Evolutionary conservation across 2,329 filamentous ascomycete genomes (phyloP).

Genomic region (Seiridium unicorne): DNA sequence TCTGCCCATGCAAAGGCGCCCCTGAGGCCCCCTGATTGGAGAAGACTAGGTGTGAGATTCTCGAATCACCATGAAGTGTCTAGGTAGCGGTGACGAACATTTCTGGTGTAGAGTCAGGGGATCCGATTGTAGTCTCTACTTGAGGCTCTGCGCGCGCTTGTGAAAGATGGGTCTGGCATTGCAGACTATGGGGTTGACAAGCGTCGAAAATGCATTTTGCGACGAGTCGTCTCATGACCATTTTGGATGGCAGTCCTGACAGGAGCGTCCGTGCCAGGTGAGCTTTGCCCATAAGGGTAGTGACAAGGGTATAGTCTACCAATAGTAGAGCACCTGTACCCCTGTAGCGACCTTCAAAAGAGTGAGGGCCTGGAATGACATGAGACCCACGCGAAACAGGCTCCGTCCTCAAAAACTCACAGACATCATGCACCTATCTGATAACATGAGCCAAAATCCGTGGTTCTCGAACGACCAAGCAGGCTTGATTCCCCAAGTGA

Average conservation of each 20-base stretch:
- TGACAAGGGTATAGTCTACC: neutral
- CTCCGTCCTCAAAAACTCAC: neutral
- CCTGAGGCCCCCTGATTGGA: neutral
- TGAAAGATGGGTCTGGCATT: neutral
- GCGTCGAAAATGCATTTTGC: neutral
- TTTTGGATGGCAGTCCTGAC: slow-evolving; percentile 6
- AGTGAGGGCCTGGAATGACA: neutral
- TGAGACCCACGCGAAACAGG: slow-evolving; percentile 10
- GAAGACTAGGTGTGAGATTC: neutral
- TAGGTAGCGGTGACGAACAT: neutral
- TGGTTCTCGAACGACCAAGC: neutral
- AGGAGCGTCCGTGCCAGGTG: slow-evolving; percentile 4
- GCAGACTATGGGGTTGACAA: neutral
- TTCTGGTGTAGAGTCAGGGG: neutral
- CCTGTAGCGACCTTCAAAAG: neutral
- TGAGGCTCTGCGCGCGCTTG: neutral
- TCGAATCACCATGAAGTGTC: neutral
- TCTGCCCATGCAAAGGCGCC: neutral
- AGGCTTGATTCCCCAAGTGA: neutral
- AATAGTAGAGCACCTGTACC: neutral
- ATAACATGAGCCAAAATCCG: neutral
- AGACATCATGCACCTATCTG: neutral
- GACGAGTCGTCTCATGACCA: slow-evolving; percentile 4
- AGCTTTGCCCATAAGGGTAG: neutral
- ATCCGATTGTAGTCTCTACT: neutral